phyloP scores from a whole-genome alignment of 2,329 filamentous ascomycete genomes.

The Colletotrichum liaoningense region DNA sequence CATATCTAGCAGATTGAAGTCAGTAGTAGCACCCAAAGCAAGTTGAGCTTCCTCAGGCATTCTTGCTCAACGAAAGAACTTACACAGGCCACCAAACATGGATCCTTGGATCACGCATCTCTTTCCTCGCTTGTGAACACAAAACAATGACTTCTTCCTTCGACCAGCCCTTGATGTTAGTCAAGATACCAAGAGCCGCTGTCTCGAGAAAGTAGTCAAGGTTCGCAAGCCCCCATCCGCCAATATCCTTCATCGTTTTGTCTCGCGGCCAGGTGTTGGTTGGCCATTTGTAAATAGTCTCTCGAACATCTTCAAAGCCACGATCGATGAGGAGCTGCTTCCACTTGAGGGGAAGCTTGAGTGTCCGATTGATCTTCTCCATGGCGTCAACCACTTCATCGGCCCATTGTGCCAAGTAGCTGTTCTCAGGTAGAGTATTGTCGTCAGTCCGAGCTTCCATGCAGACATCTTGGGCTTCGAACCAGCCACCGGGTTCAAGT shows the following conservation, averaged over 20 bases:
- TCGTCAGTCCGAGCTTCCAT: constrained; percentile 46
- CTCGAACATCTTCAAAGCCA: constrained; percentile 49
- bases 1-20: not conserved
- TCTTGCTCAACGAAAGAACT: not conserved
- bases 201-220: constrained; percentile 46
- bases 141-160: constrained; percentile 44
- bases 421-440: constrained; percentile 44
- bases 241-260: constrained; percentile 48
- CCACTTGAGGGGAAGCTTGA: constrained; percentile 43
- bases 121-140: constrained; percentile 38
- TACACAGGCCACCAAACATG: constrained; percentile 42
- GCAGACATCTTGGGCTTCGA: constrained; percentile 46
- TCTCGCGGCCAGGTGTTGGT: constrained; percentile 51
- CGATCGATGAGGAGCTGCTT: constrained; percentile 42
- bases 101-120: constrained; percentile 40
- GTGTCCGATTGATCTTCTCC: constrained; percentile 43
- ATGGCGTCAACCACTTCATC: constrained; percentile 46
- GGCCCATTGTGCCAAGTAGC: constrained; percentile 46
- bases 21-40: not conserved
- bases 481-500: constrained; percentile 48
- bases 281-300: constrained; percentile 48
- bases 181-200: constrained; percentile 50
- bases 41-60: not conserved
- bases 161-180: constrained; percentile 49
- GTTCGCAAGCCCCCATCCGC: constrained; percentile 46